Base-by-base conservation (phyloP, 768 basidiomycete species). In the Neoboletus magnificus region DNA sequence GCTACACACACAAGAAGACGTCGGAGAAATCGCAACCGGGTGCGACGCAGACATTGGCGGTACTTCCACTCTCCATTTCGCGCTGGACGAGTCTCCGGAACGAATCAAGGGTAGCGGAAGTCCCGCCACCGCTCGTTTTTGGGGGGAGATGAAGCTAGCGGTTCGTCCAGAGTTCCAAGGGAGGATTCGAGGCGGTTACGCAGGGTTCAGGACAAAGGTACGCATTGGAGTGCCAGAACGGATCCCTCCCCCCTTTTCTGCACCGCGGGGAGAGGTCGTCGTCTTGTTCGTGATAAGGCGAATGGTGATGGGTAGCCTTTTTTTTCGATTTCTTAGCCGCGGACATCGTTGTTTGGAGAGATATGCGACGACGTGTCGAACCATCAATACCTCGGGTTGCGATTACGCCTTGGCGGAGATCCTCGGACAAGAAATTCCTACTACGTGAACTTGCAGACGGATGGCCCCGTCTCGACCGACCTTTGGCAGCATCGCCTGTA, bases 401-500 rank as follows among this genome's bases (percentile, higher is more conserved):
- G 91, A 5, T 73, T 97, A 12, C 85, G 91, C 16, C 82, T 87
- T 56, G 81, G 81, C 25, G 95, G 93, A 3, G 84, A 91, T 59
- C 83, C 85, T 22, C 78, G 82, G 39, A 89, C 89, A 40, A 82
- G 85, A 58, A 84, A 83, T 61, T 86, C 90, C n/a, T 98, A 93
- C 77, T 95, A 89, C 62, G 88, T 93, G 46, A 98, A 98, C 72
- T 75, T 98, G 44, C 94, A 97, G 70, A 96, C 93, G 3, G 89
- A 93, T 49, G 89, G 90, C 1, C 79, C 83, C 42, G 77, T 90
- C 47, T 81, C 84, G 48, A 87, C 85, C 36, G 93, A 96, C 68
- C 75, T 98, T n/a, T 98, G 91, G 87, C 96, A 97, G 67, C 94
- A 98, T 62, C 82, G 91, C 33, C 76, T 98, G n/a, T 91, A 82